Evolutionary conservation across 1,284 basidiomycete species (phyloP).

Genomic region (Papiliotrema laurentii): DNA sequence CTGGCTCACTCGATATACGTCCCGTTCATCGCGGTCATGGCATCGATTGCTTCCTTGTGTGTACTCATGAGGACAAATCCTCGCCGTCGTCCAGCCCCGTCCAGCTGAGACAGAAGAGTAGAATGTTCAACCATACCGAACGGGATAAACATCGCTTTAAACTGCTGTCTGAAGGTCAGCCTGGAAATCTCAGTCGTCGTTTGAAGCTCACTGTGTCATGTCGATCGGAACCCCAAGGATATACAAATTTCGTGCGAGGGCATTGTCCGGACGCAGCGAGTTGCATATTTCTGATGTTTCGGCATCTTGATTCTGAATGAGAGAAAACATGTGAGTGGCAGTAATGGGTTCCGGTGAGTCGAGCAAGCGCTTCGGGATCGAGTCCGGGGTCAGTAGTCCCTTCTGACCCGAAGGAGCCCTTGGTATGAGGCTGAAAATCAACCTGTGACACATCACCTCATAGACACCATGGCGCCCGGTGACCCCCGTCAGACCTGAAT

Average conservation of each 20-base stretch:
- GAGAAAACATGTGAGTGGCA: too few relatives aligned
- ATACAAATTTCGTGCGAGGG: slow-evolving; percentile 40
- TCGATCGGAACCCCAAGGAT: slow-evolving; percentile 40
- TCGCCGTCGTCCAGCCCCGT: slow-evolving; percentile 36
- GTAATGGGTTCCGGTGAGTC: too few relatives aligned
- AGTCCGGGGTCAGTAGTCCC: too few relatives aligned
- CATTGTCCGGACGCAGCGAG: neutral
- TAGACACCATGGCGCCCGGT: too few relatives aligned
- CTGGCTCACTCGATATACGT: slow-evolving; percentile 32
- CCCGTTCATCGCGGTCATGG: slow-evolving; percentile 37
- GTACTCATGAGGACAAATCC: slow-evolving; percentile 43
- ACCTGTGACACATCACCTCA: too few relatives aligned
- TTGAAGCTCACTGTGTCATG: slow-evolving; percentile 26
- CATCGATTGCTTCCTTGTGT: slow-evolving; percentile 31
- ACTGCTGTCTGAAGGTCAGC: slow-evolving; percentile 27
- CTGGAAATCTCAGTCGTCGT: slow-evolving; percentile 32
- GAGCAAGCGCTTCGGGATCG: too few relatives aligned
- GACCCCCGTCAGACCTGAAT: too few relatives aligned
- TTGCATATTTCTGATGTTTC: neutral
- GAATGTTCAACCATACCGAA: slow-evolving; percentile 42
- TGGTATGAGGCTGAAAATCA: too few relatives aligned
- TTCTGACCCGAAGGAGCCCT: too few relatives aligned
- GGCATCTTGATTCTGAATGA: too few relatives aligned
- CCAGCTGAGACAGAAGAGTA: slow-evolving; percentile 39
- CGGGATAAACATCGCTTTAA: slow-evolving; percentile 30